These are phyloP conservation scores for sunflower (Helianthus annuus) DNA, from an alignment of 129 eudicot genomes.

Conservation along the genomic window DNA sequence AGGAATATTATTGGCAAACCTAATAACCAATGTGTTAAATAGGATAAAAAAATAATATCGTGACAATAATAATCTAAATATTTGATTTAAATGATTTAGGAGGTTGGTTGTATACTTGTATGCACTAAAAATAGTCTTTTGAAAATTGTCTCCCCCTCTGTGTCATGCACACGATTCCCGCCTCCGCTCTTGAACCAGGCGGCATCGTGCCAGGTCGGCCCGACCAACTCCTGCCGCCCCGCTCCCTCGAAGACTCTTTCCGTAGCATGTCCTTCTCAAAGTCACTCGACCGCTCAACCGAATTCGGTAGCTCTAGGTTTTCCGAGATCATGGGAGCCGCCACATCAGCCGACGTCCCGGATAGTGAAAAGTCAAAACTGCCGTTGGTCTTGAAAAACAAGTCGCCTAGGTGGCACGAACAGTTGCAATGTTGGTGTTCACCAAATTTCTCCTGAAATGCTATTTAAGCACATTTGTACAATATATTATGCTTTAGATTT, in stretches of 20 bases:
- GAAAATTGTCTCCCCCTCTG: constrained; percentile 25
- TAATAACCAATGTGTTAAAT: not conserved
- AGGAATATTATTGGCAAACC: constrained; percentile 8
- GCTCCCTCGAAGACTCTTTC: constrained; percentile 78
- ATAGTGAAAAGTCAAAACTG: constrained; percentile 47
- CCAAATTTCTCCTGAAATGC: no score
- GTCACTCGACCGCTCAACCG: constrained; percentile 71
- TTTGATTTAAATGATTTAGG: not conserved
- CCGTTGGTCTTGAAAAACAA: constrained; percentile 83
- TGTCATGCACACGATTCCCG: constrained; percentile 76
- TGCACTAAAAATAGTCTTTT: not conserved
- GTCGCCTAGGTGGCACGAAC: constrained; percentile 91
- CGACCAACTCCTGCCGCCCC: constrained; percentile 68
- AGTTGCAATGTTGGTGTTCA: constrained; percentile 83
- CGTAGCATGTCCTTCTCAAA: constrained; percentile 81
- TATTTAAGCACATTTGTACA: no score
- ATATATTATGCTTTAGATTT: no score
- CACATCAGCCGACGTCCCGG: constrained; percentile 41
- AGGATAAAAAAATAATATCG: not conserved
- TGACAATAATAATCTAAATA: not conserved
- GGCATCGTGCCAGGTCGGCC: constrained; percentile 86
- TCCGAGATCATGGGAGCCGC: constrained; percentile 53
- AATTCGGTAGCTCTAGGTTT: constrained; percentile 76
- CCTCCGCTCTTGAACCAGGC: constrained; percentile 67
- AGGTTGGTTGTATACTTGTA: not conserved